Evolutionary conservation across 2,329 filamentous ascomycete genomes (phyloP), one percentile per base, ranked within the genome.

Genomic region (Cercospora zeae-maydis): DNA sequence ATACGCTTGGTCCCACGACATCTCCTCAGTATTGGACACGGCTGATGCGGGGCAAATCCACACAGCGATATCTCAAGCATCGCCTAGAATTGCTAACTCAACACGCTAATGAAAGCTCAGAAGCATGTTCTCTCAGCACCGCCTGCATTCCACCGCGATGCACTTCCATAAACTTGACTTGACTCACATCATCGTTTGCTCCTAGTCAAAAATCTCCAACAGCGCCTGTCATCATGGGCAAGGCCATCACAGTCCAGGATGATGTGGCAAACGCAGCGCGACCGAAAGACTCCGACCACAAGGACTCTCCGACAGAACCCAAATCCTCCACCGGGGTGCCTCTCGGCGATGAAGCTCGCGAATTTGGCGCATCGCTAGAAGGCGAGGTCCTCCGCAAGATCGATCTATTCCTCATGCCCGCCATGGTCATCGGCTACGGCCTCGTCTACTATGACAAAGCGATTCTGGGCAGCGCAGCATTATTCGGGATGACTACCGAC

Each of bases 31-130:
- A 13, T 16, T 24, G 6, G 11, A 5, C 16, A 54, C 11, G 16
- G 16, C 10, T 54, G 24, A 30, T 21, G 33, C 33, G 33, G 51
- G 30, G 30, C 30, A 36, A 19, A 55, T 34, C 30, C 19, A 8
- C 14, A 8, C 33, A 33, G 21, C 34, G 21, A 27, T 42, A 56
- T 1, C 33, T 36, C 31, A 24, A 39, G 33, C 19, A 56, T 56
- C 55, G 39, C 37, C 55, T 30, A 47, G 37, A 27, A 47, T 39
- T 19, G 55, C 55, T 39, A 47, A 49, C 16, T 49, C 37, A 21
- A 47, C 53, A 58, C 24, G 55, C 55, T 58, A 47, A 42, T 42
- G 45, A 47, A 47, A 27, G 55, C 31, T 47, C 55, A 42, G 45
- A 24, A 37, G 13, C 21, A 39, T 42, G 3, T 57, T 42, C 51